Conservation (phyloP, 352 stramenopile species). For the Aphanomyces astaci region DNA sequence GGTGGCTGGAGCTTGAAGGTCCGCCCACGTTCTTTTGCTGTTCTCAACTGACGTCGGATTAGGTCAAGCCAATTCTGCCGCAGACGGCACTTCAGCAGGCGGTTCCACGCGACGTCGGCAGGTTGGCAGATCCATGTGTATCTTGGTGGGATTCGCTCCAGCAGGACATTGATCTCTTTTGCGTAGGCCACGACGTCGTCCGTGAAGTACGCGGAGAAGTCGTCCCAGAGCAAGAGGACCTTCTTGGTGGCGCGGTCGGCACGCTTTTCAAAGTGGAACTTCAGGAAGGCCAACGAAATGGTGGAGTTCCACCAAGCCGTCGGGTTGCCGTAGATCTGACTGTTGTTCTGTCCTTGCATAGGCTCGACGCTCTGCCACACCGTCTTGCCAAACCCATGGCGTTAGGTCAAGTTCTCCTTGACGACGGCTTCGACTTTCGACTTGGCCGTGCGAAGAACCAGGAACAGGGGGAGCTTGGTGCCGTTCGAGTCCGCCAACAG, state of each 20-base stretch:
- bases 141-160: slow-evolving; percentile 20
- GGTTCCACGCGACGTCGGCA: too few relatives aligned
- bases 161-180: slow-evolving; percentile 14
- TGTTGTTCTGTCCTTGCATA: slow-evolving; percentile 7
- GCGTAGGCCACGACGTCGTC: slow-evolving; percentile 11
- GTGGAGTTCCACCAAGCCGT: slow-evolving; percentile 27
- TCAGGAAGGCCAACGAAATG: slow-evolving; percentile 27
- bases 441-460: slow-evolving; percentile 24
- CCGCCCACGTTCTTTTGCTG: not conserved
- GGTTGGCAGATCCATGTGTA: slow-evolving; percentile 30
- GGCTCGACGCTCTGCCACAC: slow-evolving; percentile 24
- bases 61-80: too few relatives aligned
- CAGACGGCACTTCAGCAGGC: too few relatives aligned
- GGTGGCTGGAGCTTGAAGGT: not conserved
- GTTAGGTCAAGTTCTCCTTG: slow-evolving; percentile 14
- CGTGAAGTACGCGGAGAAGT: slow-evolving; percentile 22
- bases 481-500: slow-evolving; percentile 26
- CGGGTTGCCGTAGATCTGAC: slow-evolving; percentile 27
- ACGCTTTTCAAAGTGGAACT: slow-evolving; percentile 30
- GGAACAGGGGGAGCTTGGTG: slow-evolving; percentile 22
- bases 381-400: slow-evolving; percentile 26
- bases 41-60: too few relatives aligned
- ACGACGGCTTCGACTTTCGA: slow-evolving; percentile 9
- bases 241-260: not conserved
- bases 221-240: too few relatives aligned